Evolutionary conservation across 2,329 filamentous ascomycete genomes (phyloP).

Genomic region (Lachnellula arida): DNA sequence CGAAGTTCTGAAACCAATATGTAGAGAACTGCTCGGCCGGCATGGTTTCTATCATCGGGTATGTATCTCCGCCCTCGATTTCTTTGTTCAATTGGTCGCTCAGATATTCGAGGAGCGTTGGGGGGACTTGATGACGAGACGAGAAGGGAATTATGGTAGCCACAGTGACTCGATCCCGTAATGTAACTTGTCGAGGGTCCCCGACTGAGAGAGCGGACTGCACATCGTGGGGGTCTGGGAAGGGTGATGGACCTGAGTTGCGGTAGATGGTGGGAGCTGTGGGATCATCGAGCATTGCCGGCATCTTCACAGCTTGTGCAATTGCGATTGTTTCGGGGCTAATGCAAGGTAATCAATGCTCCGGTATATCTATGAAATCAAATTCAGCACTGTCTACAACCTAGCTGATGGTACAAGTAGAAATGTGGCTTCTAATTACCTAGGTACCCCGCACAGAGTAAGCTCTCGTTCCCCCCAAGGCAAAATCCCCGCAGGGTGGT

Average conservation of each 20-base stretch:
- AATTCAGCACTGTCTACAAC: neutral
- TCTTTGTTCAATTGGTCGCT: conserved; percentile 64
- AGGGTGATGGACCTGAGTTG: conserved; percentile 48
- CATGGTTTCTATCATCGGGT: conserved; percentile 63
- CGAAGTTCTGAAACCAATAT: conserved; percentile 73
- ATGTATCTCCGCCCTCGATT: conserved; percentile 69
- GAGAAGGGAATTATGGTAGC: conserved; percentile 66
- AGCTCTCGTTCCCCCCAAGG: neutral
- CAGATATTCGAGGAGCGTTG: conserved; percentile 57
- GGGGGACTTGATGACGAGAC: conserved; percentile 55
- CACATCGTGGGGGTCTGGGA: conserved; percentile 44
- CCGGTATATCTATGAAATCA: conserved; percentile 2
- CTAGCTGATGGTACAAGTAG: neutral
- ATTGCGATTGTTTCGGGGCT: neutral
- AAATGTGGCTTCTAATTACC: neutral
- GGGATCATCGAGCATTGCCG: conserved; percentile 59
- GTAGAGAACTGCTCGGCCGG: conserved; percentile 56
- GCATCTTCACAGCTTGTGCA: conserved; percentile 42
- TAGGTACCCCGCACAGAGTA: conserved; percentile 5
- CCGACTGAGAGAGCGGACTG: conserved; percentile 45
- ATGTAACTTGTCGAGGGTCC: conserved; percentile 55
- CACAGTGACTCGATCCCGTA: conserved; percentile 61
- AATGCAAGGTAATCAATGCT: neutral
- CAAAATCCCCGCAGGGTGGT: neutral
- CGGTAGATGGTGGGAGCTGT: conserved; percentile 50